phyloP scores from a whole-genome alignment of 768 basidiomycete genomes.

The Amanita brunnescens region DNA sequence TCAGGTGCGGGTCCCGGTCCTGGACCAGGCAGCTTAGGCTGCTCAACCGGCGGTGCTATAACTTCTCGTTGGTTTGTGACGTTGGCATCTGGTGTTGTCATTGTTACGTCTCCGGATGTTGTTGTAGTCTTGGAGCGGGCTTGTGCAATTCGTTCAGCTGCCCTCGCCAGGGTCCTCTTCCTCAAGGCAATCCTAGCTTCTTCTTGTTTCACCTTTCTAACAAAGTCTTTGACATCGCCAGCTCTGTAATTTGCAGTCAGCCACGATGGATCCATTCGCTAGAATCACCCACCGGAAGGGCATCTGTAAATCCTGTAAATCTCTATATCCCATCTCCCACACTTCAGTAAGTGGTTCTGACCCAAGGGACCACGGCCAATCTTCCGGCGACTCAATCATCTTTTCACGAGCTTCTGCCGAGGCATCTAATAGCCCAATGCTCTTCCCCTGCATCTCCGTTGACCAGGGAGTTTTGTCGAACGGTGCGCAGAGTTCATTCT shows the following conservation, averaged over 20 bases:
- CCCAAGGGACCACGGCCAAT: slow-evolving; percentile 61
- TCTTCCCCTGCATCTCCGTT: slow-evolving; percentile 36
- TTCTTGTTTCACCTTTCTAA: slow-evolving; percentile 61
- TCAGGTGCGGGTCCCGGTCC: slow-evolving; percentile 23
- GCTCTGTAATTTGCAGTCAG: slow-evolving; percentile 31
- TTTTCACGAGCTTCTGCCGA: slow-evolving; percentile 42
- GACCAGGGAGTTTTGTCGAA: slow-evolving; percentile 71
- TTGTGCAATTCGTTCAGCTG: slow-evolving; percentile 20
- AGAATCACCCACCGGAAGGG: slow-evolving; percentile 51
- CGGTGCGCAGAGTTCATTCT: slow-evolving; percentile 70
- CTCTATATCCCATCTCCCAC: slow-evolving; percentile 76
- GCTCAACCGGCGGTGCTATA: slow-evolving; percentile 5
- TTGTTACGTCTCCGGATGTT: slow-evolving; percentile 3
- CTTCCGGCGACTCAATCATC: slow-evolving; percentile 47
- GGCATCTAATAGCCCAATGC: slow-evolving; percentile 53
- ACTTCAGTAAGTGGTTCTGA: slow-evolving; percentile 69
- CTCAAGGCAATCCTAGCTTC: slow-evolving; percentile 53
- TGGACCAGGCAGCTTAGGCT: slow-evolving; percentile 15
- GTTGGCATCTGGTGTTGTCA: slow-evolving; percentile 7
- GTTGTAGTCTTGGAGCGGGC: slow-evolving; percentile 19
- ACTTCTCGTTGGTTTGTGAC: slow-evolving; percentile 9
- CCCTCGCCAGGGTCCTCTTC: slow-evolving; percentile 29
- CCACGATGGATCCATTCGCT: slow-evolving; percentile 3
- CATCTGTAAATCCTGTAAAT: slow-evolving; percentile 50
- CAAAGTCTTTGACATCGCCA: slow-evolving; percentile 67